Conservation (phyloP, 164 flowering plant genomes). For the Stephania yunnanensis region DNA sequence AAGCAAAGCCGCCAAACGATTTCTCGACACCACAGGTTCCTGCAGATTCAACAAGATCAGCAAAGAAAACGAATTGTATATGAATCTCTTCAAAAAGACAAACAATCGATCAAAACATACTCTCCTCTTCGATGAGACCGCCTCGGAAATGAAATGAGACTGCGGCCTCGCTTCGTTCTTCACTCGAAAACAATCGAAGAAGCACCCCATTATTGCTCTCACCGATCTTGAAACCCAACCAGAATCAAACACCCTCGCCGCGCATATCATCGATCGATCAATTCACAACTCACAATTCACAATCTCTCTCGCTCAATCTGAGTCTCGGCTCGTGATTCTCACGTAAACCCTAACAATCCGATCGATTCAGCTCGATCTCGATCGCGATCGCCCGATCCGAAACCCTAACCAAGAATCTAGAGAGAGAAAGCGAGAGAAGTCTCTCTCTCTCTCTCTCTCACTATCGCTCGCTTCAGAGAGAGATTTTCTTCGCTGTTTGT, state of each 20-base stretch:
- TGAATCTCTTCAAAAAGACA: neutral
- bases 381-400: neutral
- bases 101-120: slow-evolving; percentile 12
- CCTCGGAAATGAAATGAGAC: slow-evolving; percentile 23
- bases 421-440: neutral
- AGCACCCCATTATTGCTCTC: slow-evolving; percentile 46
- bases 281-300: too few relatives aligned
- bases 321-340: neutral
- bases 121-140: slow-evolving; percentile 24
- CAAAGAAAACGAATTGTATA: neutral
- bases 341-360: neutral
- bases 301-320: neutral
- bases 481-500: neutral
- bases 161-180: slow-evolving; percentile 29
- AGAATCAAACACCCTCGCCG: slow-evolving; percentile 15
- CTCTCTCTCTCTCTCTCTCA: neutral
- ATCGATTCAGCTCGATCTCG: neutral
- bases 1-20: slow-evolving; percentile 41
- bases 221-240: slow-evolving; percentile 16
- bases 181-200: slow-evolving; percentile 55
- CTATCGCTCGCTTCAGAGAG: neutral
- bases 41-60: slow-evolving; percentile 15
- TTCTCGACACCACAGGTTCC: slow-evolving; percentile 31
- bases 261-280: slow-evolving; percentile 19
- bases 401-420: neutral